phyloP scores from a whole-genome alignment of 2,329 filamentous ascomycete genomes.

The Monosporascus sp. region DNA sequence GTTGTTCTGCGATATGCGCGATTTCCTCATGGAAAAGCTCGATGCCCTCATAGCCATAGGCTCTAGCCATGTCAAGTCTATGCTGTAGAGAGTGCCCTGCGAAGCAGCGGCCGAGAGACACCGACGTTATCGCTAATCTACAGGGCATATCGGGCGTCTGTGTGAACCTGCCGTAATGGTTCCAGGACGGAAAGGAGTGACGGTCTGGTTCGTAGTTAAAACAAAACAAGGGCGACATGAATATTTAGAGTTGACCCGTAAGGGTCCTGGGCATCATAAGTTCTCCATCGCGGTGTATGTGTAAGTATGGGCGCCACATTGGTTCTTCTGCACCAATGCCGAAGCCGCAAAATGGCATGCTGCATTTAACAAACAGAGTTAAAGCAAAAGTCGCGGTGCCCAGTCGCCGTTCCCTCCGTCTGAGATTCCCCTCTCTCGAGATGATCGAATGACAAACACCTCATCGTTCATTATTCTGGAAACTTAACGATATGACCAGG shows the following conservation, averaged over 20 bases:
- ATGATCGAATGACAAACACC: too few relatives aligned
- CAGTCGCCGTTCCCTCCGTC: too few relatives aligned
- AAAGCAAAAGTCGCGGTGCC: neutral
- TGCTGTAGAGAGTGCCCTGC: constrained; percentile 62
- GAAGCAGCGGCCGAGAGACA: constrained; percentile 66
- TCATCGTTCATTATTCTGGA: too few relatives aligned
- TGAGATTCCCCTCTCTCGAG: too few relatives aligned
- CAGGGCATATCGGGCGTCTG: constrained; percentile 39
- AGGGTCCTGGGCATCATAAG: too few relatives aligned
- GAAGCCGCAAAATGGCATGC: neutral
- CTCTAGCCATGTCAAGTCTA: constrained; percentile 64
- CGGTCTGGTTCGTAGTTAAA: too few relatives aligned
- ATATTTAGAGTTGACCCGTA: too few relatives aligned
- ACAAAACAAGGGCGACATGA: too few relatives aligned
- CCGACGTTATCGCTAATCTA: constrained; percentile 65
- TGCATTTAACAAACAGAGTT: neutral
- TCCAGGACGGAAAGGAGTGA: too few relatives aligned
- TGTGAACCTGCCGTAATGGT: neutral
- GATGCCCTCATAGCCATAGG: constrained; percentile 62
- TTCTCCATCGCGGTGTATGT: too few relatives aligned
- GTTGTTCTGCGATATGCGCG: constrained; percentile 47
- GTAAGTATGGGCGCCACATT: too few relatives aligned
- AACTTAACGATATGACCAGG: too few relatives aligned
- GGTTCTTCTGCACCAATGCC: neutral
- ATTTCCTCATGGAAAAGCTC: constrained; percentile 79